These are phyloP conservation scores for Epithele typhae DNA, from an alignment of 768 basidiomycete genomes.

Conservation along the genomic window DNA sequence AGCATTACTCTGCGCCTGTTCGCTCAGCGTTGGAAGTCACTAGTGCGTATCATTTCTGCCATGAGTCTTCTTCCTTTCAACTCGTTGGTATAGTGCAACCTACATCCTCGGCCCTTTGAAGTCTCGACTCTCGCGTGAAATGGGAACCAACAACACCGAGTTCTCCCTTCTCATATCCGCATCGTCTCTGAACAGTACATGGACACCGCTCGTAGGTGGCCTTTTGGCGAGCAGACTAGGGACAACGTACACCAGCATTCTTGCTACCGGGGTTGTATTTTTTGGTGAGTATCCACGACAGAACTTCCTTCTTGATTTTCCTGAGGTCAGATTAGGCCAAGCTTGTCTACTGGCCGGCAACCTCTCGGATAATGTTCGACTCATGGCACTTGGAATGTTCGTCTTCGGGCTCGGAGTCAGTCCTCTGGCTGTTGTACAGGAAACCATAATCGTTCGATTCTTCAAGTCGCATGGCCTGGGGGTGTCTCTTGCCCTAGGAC, in stretches of 20 bases:
- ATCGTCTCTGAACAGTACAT: conserved; percentile 67
- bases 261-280: conserved; percentile 72
- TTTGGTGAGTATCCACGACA: conserved; percentile 35
- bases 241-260: conserved; percentile 64
- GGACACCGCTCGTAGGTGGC: conserved; percentile 79
- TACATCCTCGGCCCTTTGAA: conserved; percentile 80
- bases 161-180: conserved; percentile 77
- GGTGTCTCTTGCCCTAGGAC: conserved; percentile 75
- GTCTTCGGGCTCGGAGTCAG: conserved; percentile 77
- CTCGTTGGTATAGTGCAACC: conserved; percentile 42
- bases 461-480: conserved; percentile 75
- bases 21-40: conserved; percentile 71
- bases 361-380: conserved; percentile 49
- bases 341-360: conserved; percentile 64
- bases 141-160: conserved; percentile 73
- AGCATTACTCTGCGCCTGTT: conserved; percentile 69
- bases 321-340: conserved; percentile 61
- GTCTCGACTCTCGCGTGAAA: conserved; percentile 59
- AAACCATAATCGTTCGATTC: conserved; percentile 80
- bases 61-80: too few species aligned
- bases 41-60: too few species aligned
- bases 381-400: conserved; percentile 75
- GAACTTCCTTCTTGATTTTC: conserved; percentile 14
- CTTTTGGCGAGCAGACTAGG: conserved; percentile 66
- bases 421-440: conserved; percentile 79